Conservation (phyloP, 2,329 filamentous ascomycete species). For the Scedosporium dehoogii region DNA sequence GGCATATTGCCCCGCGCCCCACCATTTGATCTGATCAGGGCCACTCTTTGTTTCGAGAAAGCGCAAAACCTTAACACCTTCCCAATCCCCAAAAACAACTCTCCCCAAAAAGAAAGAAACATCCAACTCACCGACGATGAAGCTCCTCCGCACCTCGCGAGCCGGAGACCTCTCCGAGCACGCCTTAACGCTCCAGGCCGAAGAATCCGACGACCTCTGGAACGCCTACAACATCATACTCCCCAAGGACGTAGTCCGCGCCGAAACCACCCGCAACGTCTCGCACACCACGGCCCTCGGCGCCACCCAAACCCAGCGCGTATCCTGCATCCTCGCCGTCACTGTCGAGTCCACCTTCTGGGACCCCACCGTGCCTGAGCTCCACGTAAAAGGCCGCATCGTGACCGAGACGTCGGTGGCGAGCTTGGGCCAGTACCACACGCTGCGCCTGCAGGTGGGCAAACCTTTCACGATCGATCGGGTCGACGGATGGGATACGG, state of each 20-base stretch:
- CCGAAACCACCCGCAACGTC: constrained; percentile 47
- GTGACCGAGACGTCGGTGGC: constrained; percentile 42
- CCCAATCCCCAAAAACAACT: not conserved
- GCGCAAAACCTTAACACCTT: no score
- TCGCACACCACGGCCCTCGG: constrained; percentile 36
- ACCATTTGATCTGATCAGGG: no score
- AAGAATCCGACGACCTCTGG: constrained; percentile 44
- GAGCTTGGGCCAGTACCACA: constrained; percentile 46
- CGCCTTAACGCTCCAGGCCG: constrained; percentile 29
- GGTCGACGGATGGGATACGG: constrained; percentile 75
- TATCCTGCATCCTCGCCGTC: constrained; percentile 49
- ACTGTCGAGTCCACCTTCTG: constrained; percentile 48
- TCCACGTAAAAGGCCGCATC: constrained; percentile 47
- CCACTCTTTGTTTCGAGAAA: no score
- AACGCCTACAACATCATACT: constrained; percentile 52
- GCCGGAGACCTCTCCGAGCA: constrained; percentile 3
- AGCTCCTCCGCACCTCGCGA: constrained; percentile 25
- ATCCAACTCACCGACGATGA: constrained; percentile 20
- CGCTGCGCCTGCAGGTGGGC: constrained; percentile 73
- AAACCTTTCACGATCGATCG: constrained; percentile 86
- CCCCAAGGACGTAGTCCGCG: constrained; percentile 41
- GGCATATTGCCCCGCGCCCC: no score
- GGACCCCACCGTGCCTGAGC: constrained; percentile 42
- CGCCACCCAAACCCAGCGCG: constrained; percentile 36
- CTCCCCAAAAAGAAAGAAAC: not conserved